These are phyloP conservation scores for Candida morakotiae DNA, from an alignment of 805 yeast species.

Conservation along the genomic window DNA sequence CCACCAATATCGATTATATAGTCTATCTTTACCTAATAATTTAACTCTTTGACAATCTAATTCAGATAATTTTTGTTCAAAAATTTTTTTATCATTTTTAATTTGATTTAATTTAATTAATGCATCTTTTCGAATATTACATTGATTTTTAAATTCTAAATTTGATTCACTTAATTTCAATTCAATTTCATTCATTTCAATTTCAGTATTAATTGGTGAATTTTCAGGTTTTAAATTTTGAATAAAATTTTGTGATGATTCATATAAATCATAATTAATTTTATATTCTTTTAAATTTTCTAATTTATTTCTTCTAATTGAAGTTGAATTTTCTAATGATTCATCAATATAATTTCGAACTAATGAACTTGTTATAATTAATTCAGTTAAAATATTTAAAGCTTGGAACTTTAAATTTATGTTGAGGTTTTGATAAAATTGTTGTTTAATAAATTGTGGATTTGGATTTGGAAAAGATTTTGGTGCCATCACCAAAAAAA, in stretches of 20 bases:
- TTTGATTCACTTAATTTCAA: slow-evolving; percentile 33
- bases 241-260: slow-evolving; percentile 22
- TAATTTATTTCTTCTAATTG: slow-evolving; percentile 60
- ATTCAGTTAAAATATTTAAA: slow-evolving; percentile 58
- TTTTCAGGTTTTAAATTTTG: neutral
- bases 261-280: slow-evolving; percentile 47
- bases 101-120: slow-evolving; percentile 41
- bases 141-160: slow-evolving; percentile 38
- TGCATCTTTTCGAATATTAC: slow-evolving; percentile 42
- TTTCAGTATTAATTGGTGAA: neutral
- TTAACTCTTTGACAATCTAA: slow-evolving; percentile 74
- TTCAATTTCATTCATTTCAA: slow-evolving; percentile 43
- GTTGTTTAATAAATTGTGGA: slow-evolving; percentile 43
- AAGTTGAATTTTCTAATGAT: slow-evolving; percentile 60
- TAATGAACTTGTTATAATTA: slow-evolving; percentile 54
- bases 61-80: slow-evolving; percentile 62
- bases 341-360: slow-evolving; percentile 65
- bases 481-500: slow-evolving; percentile 59
- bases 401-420: slow-evolving; percentile 52
- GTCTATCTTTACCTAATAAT: slow-evolving; percentile 76
- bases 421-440: slow-evolving; percentile 53
- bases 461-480: slow-evolving; percentile 41
- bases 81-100: slow-evolving; percentile 44
- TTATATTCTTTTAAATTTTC: slow-evolving; percentile 64
- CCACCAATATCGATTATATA: slow-evolving; percentile 93